Percentiles rank a stretch among this genome's conserved stretches.
Evolutionary conservation across 257 asterid species (phyloP).

Genomic region (Ilex asprella): DNA sequence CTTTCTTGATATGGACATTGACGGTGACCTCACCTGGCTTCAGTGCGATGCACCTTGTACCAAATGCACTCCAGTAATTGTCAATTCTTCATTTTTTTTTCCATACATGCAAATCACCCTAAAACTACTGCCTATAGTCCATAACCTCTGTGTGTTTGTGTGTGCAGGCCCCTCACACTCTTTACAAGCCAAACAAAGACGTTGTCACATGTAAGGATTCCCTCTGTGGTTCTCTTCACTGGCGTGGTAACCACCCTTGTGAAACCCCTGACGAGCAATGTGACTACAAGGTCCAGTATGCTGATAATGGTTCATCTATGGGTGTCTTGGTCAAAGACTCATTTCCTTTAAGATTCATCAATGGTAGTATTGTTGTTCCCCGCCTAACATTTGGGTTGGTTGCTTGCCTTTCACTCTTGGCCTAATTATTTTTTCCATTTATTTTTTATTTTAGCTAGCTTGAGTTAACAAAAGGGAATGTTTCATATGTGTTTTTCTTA

Average conservation of each 20-base stretch:
- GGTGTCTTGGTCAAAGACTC: constrained; percentile 73
- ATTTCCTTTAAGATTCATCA: constrained; percentile 53
- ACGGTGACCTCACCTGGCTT: constrained; percentile 95
- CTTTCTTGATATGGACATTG: constrained; percentile 82
- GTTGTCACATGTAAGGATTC: constrained; percentile 57
- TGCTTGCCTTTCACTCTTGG: neutral
- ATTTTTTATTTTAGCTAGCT: no score
- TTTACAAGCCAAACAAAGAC: constrained; percentile 55
- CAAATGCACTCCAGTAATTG: constrained; percentile 60
- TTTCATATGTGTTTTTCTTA: no score
- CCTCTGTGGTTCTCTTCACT: constrained; percentile 50
- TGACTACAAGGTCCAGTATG: constrained; percentile 79
- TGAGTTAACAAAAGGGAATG: no score
- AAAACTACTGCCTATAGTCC: neutral
- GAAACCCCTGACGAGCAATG: constrained; percentile 59
- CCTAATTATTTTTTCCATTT: neutral
- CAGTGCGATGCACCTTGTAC: constrained; percentile 90
- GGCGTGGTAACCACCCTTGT: constrained; percentile 28
- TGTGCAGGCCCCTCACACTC: constrained; percentile 88
- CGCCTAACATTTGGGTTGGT: constrained; percentile 59
- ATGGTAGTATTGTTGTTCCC: constrained; percentile 51
- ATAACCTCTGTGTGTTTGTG: constrained; percentile 10
- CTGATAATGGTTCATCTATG: constrained; percentile 67
- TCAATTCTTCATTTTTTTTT: neutral
- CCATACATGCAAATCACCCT: neutral